A percentile compares a stretch with the other conserved stretches of the same genome.
These are phyloP conservation scores for Knoxdaviesia proteae DNA, from an alignment of 2,329 filamentous ascomycete genomes.

Conservation along the genomic window DNA sequence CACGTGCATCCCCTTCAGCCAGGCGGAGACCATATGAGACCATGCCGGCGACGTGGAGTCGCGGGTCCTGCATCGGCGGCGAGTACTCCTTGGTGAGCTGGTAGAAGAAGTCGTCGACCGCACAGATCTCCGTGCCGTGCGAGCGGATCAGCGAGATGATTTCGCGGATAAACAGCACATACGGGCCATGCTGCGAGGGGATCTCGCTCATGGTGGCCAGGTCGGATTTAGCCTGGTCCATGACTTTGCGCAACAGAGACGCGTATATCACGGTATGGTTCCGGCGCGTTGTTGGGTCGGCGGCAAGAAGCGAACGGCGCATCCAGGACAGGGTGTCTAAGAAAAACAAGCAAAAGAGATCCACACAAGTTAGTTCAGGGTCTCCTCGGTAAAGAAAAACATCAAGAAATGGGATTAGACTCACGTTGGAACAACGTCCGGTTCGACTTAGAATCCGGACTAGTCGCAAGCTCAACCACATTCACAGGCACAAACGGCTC, in stretches of 20 bases:
- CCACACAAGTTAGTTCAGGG: background rate
- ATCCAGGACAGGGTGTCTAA: constrained; percentile 23
- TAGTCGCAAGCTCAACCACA: constrained; percentile 12
- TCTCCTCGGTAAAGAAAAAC: background rate
- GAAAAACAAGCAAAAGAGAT: no score
- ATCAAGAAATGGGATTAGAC: constrained; percentile 4
- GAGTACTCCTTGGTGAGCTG: constrained; percentile 34
- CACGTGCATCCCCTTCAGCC: constrained; percentile 26
- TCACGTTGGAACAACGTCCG: constrained; percentile 26
- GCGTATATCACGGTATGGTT: no score
- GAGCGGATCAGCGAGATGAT: constrained; percentile 33
- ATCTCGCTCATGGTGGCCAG: constrained; percentile 17
- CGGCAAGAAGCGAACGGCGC: constrained; percentile 20
- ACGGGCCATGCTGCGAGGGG: constrained; percentile 19
- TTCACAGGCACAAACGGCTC: constrained; percentile 22
- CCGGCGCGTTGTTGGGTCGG: no score
- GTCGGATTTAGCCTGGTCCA: constrained; percentile 33
- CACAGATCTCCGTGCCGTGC: constrained; percentile 30
- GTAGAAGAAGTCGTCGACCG: constrained; percentile 33
- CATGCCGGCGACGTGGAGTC: constrained; percentile 33
- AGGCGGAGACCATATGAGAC: constrained; percentile 33
- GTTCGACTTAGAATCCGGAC: constrained; percentile 27
- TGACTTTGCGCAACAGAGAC: constrained; percentile 18
- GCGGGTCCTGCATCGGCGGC: constrained; percentile 32
- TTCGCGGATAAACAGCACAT: constrained; percentile 28